These are phyloP conservation scores for Hypoxylon lienhwacheense DNA, from an alignment of 495 filamentous ascomycete genomes.

Conservation along the genomic window DNA sequence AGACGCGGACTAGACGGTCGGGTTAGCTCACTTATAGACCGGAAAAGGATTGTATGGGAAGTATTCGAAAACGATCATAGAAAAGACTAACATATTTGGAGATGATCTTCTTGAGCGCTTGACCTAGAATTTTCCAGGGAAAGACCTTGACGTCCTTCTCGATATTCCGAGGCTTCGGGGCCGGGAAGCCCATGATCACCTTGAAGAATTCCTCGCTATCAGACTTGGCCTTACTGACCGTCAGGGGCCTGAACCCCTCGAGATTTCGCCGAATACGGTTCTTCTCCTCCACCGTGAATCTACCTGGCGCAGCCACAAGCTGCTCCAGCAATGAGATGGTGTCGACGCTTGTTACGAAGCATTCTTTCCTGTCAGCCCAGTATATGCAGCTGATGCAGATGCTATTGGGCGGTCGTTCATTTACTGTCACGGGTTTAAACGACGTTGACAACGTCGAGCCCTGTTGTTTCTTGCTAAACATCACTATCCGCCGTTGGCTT, in stretches of 20 bases:
- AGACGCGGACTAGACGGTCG: slow-evolving; percentile 30
- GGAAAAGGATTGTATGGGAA: not conserved
- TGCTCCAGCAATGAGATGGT: slow-evolving; percentile 92
- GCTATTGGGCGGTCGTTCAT: slow-evolving; percentile 71
- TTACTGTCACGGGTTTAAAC: slow-evolving; percentile 70
- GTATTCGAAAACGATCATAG: not conserved
- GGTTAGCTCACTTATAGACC: slow-evolving; percentile 5
- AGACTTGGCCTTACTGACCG: slow-evolving; percentile 85
- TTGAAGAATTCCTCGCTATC: slow-evolving; percentile 98
- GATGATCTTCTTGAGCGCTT: slow-evolving; percentile 94
- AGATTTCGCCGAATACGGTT: slow-evolving; percentile 94
- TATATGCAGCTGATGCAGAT: slow-evolving; percentile 88
- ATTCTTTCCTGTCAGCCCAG: slow-evolving; percentile 89
- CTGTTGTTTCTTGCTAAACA: slow-evolving; percentile 78
- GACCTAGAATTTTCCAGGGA: slow-evolving; percentile 80
- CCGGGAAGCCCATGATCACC: slow-evolving; percentile 96
- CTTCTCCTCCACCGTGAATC: slow-evolving; percentile 95
- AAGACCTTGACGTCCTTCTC: slow-evolving; percentile 99
- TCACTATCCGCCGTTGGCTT: slow-evolving; percentile 76
- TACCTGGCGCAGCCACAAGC: slow-evolving; percentile 66
- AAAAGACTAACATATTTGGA: slow-evolving; percentile 72
- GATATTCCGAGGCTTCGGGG: slow-evolving; percentile 93
- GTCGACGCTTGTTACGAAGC: slow-evolving; percentile 93
- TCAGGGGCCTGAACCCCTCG: slow-evolving; percentile 85
- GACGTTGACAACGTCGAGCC: slow-evolving; percentile 71